phyloP scores from a whole-genome alignment of 106 monocot species.

The Dioscorea zingiberensis region DNA sequence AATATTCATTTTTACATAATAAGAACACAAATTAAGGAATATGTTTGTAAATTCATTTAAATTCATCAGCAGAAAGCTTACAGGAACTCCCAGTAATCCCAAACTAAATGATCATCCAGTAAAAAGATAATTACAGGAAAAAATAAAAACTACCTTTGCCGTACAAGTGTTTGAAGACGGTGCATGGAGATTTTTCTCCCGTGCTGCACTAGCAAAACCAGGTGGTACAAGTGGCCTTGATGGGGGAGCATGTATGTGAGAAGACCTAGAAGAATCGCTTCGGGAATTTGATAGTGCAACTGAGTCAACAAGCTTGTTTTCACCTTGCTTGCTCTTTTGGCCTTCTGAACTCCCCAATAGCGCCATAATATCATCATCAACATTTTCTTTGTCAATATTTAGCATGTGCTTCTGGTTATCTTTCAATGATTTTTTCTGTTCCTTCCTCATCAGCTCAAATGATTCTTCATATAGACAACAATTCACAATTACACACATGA shows the following conservation, averaged over 20 bases:
- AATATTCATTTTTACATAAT: too few relatives aligned
- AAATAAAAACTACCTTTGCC: background rate
- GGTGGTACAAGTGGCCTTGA: slow-evolving; percentile 81
- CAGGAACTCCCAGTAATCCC: too few relatives aligned
- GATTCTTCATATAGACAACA: slow-evolving; percentile 39
- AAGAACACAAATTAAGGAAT: too few relatives aligned
- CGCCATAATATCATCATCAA: slow-evolving; percentile 30
- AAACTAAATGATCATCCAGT: background rate
- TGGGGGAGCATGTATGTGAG: slow-evolving; percentile 27
- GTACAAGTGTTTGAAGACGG: background rate
- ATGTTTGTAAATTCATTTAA: too few relatives aligned
- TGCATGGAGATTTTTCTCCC: background rate
- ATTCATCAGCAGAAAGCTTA: too few relatives aligned
- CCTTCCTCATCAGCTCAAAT: slow-evolving; percentile 94
- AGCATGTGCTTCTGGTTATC: slow-evolving; percentile 48
- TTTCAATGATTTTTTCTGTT: slow-evolving; percentile 69
- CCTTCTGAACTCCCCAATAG: slow-evolving; percentile 39
- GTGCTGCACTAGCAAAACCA: slow-evolving; percentile 50
- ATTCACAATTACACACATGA: too few relatives aligned
- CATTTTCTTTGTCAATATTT: slow-evolving; percentile 28
- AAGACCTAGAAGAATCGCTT: slow-evolving; percentile 25
- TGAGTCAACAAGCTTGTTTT: slow-evolving; percentile 23
- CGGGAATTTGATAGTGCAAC: slow-evolving; percentile 1
- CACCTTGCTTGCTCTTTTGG: slow-evolving; percentile 6
- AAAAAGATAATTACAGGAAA: too few relatives aligned